Evolutionary conservation across 2,329 filamentous ascomycete genomes (phyloP), one percentile per base, ranked within the genome.

Genomic region (Huntiella abstrusa): DNA sequence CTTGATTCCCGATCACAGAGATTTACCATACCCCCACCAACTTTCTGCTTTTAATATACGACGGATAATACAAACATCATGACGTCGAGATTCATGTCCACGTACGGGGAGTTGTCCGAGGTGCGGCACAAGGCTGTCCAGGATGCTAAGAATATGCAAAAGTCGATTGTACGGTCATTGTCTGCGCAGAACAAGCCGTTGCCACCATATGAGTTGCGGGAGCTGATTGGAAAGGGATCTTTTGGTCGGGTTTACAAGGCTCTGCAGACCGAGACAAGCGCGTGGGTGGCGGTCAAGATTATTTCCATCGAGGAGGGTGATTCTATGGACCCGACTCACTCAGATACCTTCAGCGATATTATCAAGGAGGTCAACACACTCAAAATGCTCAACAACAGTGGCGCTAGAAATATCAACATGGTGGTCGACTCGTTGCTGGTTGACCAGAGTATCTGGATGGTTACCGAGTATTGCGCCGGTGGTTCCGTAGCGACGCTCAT

Each of bases 261-360:
- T 17, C 58, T 54, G 17, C 56, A 59, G 22, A 40, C 56, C 19
- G 58, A 58, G 35, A 62, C 58, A 15, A 55, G 55, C 19, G 54
- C 66, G 49, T 58, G 79, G 13, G 76, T 81, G 10, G 77, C 78
- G 4, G 70, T 82, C 52, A 83, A 85, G 60, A 83, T 83, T 52
- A 80, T 83, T 55, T 77, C 83, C 57, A 78, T 84, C 36, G 80
- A 85, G 55, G 77, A 78, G 54, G 70, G 71, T 49, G 80, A 84
- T 57, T 71, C 65, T 4, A 61, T 73, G 22, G 69, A 77, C 53
- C 71, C 72, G 1, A 71, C 72, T 46, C 58, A 66, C 12, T 64
- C 67, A 28, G 63, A 68, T 52, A 65, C 68, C 3, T 70, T 67
- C 50, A 65, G 66, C 46, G 69, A 73, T 50, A 68, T 70, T 46